Evolutionary conservation across 2,329 filamentous ascomycete species (phyloP).

Genomic region (Epichloe baconii): DNA sequence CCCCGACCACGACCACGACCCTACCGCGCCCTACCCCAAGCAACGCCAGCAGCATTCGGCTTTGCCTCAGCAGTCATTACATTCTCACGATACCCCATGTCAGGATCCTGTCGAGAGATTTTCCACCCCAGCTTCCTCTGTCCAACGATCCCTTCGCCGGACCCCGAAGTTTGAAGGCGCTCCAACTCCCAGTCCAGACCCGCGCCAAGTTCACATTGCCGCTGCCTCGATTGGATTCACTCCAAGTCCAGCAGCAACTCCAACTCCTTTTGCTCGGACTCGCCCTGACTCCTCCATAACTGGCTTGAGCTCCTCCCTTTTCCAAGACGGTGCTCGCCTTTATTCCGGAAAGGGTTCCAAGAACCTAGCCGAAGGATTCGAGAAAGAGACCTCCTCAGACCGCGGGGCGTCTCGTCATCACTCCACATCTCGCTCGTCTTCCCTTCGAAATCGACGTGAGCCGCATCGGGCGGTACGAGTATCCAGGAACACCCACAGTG

Average conservation of each 20-base stretch:
- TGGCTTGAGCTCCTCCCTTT: constrained; percentile 27
- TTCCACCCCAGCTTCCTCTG: constrained; percentile 31
- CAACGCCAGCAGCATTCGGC: constrained; percentile 26
- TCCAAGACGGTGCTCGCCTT: constrained; percentile 13
- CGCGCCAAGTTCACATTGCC: constrained; percentile 30
- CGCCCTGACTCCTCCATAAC: constrained; percentile 16
- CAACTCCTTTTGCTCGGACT: constrained; percentile 9
- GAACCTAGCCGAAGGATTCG: constrained; percentile 32
- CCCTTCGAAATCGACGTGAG: constrained; percentile 20
- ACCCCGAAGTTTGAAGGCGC: constrained; percentile 37
- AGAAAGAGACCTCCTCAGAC: constrained; percentile 24
- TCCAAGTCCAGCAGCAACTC: constrained; percentile 19
- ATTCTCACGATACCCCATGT: background rate
- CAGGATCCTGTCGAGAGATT: constrained; percentile 21
- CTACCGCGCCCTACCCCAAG: constrained; percentile 23
- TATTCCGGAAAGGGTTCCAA: constrained; percentile 29
- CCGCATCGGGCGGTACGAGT: constrained; percentile 46
- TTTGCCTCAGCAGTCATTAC: constrained; percentile 6
- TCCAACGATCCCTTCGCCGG: constrained; percentile 33
- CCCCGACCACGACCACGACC: constrained; percentile 27
- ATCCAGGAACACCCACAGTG: constrained; percentile 73
- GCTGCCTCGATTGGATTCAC: constrained; percentile 35
- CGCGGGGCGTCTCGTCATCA: constrained; percentile 14
- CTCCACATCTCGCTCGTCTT: constrained; percentile 16
- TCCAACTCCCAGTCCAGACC: constrained; percentile 30